Evolutionary conservation across 2,329 filamentous ascomycete species (phyloP).

Genomic region (Colletotrichum tropicale): DNA sequence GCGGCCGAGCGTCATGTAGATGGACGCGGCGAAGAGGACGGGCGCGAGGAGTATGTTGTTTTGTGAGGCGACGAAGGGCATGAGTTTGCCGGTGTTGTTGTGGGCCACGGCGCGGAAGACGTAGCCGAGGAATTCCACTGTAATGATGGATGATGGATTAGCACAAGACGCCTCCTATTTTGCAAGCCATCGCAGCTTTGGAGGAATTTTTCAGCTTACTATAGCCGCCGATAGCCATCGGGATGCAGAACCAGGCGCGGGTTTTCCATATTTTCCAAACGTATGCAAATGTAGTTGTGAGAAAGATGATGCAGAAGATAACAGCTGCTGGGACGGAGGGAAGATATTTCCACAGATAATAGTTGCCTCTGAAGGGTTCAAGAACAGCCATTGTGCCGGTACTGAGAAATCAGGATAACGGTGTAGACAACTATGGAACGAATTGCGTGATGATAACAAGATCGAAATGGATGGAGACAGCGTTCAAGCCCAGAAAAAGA

Average conservation of each 20-base stretch:
- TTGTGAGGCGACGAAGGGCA: conserved; percentile 34
- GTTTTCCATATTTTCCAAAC: conserved; percentile 38
- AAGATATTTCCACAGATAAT: conserved; percentile 34
- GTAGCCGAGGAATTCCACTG: conserved; percentile 43
- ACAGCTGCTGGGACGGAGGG: conserved; percentile 46
- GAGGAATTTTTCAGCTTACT: conserved; percentile 31
- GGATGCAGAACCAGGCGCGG: conserved; percentile 48
- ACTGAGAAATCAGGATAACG: no score
- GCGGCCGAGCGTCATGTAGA: conserved; percentile 55
- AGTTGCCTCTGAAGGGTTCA: conserved; percentile 24
- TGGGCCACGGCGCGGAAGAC: conserved; percentile 26
- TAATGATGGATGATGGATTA: not conserved
- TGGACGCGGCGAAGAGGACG: conserved; percentile 50
- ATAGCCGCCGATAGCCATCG: conserved; percentile 42
- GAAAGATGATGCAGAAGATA: conserved; percentile 45
- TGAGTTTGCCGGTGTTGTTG: conserved; percentile 24
- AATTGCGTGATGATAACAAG: not conserved
- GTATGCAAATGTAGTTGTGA: conserved; percentile 29
- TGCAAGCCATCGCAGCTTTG: not conserved
- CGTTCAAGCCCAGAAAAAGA: not conserved
- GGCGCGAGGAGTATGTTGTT: conserved; percentile 36
- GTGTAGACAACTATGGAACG: not conserved
- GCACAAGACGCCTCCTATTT: conserved; percentile 19
- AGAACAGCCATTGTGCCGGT: not conserved
- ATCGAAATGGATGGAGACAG: not conserved